phyloP scores from a whole-genome alignment of 108 stramenopile species.

The Poteriospumella lacustris region DNA sequence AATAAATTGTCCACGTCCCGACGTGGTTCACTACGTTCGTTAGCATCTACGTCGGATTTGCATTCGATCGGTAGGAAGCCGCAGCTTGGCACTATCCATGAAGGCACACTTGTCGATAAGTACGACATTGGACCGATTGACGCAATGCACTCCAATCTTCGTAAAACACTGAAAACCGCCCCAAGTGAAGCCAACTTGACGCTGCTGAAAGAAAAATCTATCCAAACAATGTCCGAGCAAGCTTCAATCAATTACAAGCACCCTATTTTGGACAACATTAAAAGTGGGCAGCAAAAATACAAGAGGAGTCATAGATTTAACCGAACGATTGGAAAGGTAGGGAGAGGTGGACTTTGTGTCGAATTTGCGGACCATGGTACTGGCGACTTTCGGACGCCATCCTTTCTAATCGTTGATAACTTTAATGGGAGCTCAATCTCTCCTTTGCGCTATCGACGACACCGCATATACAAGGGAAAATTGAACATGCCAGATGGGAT shows the following conservation, averaged over 20 bases:
- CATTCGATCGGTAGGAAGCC: too few species aligned
- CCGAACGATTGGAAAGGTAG: background rate
- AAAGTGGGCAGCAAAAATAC: too few species aligned
- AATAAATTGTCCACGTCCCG: background rate
- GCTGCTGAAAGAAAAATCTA: background rate
- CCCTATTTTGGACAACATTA: too few species aligned
- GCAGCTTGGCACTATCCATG: too few species aligned
- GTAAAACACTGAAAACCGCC: background rate
- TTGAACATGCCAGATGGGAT: constrained; percentile 2
- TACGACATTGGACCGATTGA: too few species aligned
- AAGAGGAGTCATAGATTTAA: too few species aligned
- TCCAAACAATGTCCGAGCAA: background rate
- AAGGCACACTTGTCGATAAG: too few species aligned
- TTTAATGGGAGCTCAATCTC: constrained; percentile 20
- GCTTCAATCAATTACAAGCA: too few species aligned
- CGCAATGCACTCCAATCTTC: too few species aligned
- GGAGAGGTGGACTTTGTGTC: background rate
- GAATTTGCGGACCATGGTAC: constrained; percentile 26
- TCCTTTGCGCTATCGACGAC: constrained; percentile 7
- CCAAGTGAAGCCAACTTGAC: background rate
- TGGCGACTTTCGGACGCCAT: constrained; percentile 31
- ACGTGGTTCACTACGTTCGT: too few species aligned
- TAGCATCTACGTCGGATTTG: background rate
- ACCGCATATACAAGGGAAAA: background rate
- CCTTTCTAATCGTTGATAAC: constrained; percentile 23